phyloP scores from a whole-genome alignment of 2,329 filamentous ascomycete genomes.

The Aspergillus ustus region DNA sequence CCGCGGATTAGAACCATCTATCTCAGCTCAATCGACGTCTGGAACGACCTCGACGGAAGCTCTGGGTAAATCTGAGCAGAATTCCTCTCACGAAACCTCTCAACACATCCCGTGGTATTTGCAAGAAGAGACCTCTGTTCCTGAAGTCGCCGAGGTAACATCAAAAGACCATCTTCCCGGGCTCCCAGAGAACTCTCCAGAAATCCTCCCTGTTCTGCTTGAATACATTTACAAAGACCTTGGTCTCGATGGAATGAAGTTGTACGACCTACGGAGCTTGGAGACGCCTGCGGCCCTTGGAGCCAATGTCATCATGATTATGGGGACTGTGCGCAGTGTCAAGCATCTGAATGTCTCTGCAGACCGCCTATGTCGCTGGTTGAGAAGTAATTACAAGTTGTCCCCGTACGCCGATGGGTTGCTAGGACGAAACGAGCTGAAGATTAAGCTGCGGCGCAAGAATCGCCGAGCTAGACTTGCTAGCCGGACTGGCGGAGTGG shows the following conservation, averaged over 20 bases:
- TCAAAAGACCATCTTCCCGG: slow-evolving; percentile 64
- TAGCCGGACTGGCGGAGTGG: slow-evolving; percentile 67
- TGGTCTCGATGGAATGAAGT: slow-evolving; percentile 77
- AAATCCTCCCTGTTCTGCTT: slow-evolving; percentile 72
- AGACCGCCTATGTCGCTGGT: slow-evolving; percentile 85
- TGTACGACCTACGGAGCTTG: slow-evolving; percentile 82
- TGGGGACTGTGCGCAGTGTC: slow-evolving; percentile 88
- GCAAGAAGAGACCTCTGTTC: slow-evolving; percentile 63
- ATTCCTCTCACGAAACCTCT: slow-evolving; percentile 14
- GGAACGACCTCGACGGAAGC: slow-evolving; percentile 12
- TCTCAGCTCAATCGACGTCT: slow-evolving; percentile 18
- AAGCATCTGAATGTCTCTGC: slow-evolving; percentile 91
- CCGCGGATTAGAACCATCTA: slow-evolving; percentile 31
- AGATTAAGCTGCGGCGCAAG: slow-evolving; percentile 80
- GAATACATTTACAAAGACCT: slow-evolving; percentile 81
- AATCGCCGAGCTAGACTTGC: slow-evolving; percentile 80
- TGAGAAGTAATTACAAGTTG: slow-evolving; percentile 73
- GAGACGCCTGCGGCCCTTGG: slow-evolving; percentile 88
- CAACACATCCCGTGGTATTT: slow-evolving; percentile 75
- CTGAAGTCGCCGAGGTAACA: slow-evolving; percentile 49
- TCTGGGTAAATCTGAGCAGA: slow-evolving; percentile 4
- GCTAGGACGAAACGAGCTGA: slow-evolving; percentile 87
- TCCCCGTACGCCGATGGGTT: slow-evolving; percentile 82
- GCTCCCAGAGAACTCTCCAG: slow-evolving; percentile 71
- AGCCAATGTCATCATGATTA: slow-evolving; percentile 86